phyloP scores from a whole-genome alignment of 371 early-diverging fungal species.

The Mortierella sp. region DNA sequence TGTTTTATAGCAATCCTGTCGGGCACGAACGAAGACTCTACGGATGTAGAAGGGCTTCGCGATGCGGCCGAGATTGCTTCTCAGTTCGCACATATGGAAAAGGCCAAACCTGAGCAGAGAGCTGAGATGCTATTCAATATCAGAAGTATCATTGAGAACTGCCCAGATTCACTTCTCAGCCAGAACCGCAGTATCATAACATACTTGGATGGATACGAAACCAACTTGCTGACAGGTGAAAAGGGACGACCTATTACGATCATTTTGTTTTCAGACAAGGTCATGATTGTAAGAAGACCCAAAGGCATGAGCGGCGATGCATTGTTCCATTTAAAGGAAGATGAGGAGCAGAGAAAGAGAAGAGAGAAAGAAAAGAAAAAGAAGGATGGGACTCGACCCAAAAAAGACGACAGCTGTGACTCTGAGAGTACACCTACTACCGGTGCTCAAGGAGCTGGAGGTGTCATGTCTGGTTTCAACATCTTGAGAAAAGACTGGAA shows the following conservation, averaged over 20 bases:
- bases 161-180: slow-evolving; percentile 42
- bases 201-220: slow-evolving; percentile 41
- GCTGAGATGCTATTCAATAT: slow-evolving; percentile 38
- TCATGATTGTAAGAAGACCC: slow-evolving; percentile 49
- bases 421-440: background rate
- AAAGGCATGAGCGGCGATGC: slow-evolving; percentile 23
- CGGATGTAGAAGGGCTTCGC: slow-evolving; percentile 23
- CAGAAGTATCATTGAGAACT: slow-evolving; percentile 35
- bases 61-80: slow-evolving; percentile 36
- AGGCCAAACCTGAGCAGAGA: slow-evolving; percentile 37
- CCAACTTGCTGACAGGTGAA: slow-evolving; percentile 45
- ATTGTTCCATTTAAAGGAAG: slow-evolving; percentile 30
- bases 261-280: slow-evolving; percentile 48
- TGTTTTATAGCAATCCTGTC: slow-evolving; percentile 17
- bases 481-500: slow-evolving; percentile 44
- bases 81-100: slow-evolving; percentile 44
- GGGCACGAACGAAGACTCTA: slow-evolving; percentile 22
- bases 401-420: background rate
- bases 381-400: background rate
- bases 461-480: background rate
- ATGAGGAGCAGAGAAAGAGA: slow-evolving; percentile 15
- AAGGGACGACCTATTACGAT: slow-evolving; percentile 33
- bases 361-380: slow-evolving; percentile 9
- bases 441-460: background rate
- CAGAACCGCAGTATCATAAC: slow-evolving; percentile 25